Percentiles rank a stretch among this genome's conserved stretches.
These are phyloP conservation scores for Filobasidium floriforme DNA, from an alignment of 768 basidiomycete species.

Conservation along the genomic window DNA sequence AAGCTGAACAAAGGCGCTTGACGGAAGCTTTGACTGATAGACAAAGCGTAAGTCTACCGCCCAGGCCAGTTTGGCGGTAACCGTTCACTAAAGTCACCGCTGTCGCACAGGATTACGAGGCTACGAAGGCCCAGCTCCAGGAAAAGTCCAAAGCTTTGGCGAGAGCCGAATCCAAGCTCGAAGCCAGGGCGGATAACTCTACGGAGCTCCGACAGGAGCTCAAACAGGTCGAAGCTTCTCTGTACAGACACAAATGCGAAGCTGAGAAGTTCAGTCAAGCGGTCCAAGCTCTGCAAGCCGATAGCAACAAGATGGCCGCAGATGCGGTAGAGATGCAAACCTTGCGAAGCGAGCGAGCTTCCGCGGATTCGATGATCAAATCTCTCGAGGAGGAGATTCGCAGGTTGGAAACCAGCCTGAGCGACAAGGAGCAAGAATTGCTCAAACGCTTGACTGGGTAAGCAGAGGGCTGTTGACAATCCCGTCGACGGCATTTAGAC, in stretches of 20 bases:
- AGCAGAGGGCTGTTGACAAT: background rate
- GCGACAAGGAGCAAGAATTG: background rate
- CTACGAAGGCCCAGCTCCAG: background rate
- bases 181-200: background rate
- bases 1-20: background rate
- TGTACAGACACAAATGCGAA: constrained; percentile 16
- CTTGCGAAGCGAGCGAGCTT: background rate
- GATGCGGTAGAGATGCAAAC: background rate
- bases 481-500: too few relatives aligned
- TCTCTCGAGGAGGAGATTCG: constrained; percentile 3
- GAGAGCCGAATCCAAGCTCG: background rate
- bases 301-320: constrained; percentile 1
- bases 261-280: constrained; percentile 18
- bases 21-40: background rate
- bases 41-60: background rate
- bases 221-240: constrained; percentile 9
- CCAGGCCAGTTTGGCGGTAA: background rate
- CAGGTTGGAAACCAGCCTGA: background rate
- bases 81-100: background rate
- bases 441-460: constrained; percentile 5
- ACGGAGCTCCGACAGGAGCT: constrained; percentile 6
- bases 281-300: constrained; percentile 6
- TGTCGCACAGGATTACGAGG: constrained; percentile 16
- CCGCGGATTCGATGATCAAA: constrained; percentile 10
- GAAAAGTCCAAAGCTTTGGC: background rate